Evolutionary conservation across 257 asterid genomes (phyloP).

Genomic region (Thymus mandschuricus): DNA sequence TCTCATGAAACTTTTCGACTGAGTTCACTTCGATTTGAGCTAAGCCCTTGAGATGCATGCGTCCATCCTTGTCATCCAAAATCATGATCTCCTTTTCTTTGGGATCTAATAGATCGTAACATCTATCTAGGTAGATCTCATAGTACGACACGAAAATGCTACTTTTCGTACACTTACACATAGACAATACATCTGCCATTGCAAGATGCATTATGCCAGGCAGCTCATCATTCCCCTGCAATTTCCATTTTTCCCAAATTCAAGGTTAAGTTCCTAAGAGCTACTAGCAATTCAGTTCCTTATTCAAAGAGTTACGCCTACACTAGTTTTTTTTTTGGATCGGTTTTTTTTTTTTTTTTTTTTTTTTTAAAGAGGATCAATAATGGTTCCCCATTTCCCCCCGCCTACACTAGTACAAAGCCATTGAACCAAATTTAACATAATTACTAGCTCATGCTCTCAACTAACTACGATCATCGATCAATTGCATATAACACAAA

Average conservation of each 20-base stretch:
- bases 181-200: conserved; percentile 54
- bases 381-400: too few relatives aligned
- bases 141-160: conserved; percentile 66
- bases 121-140: conserved; percentile 81
- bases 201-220: conserved; percentile 89
- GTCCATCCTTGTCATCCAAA: conserved; percentile 70
- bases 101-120: conserved; percentile 78
- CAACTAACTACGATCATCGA: background rate
- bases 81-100: conserved; percentile 71
- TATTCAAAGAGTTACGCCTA: too few relatives aligned
- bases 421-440: too few relatives aligned
- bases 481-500: too few relatives aligned
- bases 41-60: conserved; percentile 79
- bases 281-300: background rate
- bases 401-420: too few relatives aligned
- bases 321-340: too few relatives aligned
- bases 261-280: conserved; percentile 14
- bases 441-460: background rate
- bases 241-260: conserved; percentile 20
- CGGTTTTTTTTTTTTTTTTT: too few relatives aligned
- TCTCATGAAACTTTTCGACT: conserved; percentile 54
- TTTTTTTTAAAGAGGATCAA: too few relatives aligned
- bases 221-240: conserved; percentile 74
- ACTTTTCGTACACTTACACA: conserved; percentile 47
- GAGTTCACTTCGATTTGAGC: conserved; percentile 62